A percentile compares a stretch with the other conserved stretches of the same genome.
These are phyloP conservation scores for Starmera stellimalicola DNA, from an alignment of 1,139 yeast genomes.

Conservation along the genomic window DNA sequence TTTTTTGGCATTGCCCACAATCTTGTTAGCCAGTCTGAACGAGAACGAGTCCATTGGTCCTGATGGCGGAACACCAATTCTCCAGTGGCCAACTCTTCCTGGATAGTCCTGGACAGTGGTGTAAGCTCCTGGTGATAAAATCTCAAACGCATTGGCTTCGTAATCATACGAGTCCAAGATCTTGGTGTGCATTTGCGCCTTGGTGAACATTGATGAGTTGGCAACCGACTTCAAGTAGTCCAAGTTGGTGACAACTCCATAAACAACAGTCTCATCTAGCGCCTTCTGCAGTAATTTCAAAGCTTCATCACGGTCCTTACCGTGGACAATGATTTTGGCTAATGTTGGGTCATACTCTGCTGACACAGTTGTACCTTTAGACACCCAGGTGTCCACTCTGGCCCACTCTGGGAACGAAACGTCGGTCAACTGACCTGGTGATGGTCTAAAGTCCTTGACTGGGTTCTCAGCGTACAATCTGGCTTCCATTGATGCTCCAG, in stretches of 20 bases:
- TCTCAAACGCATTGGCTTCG: conserved; percentile 75
- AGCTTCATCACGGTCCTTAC: conserved; percentile 80
- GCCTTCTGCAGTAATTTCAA: conserved; percentile 69
- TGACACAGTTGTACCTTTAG: conserved; percentile 80
- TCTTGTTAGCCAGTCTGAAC: conserved; percentile 78
- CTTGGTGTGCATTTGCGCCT: conserved; percentile 79
- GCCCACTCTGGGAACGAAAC: conserved; percentile 84
- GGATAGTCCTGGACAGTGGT: conserved; percentile 96
- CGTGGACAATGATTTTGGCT: conserved; percentile 93
- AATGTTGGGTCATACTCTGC: conserved; percentile 96
- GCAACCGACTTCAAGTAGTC: conserved; percentile 86
- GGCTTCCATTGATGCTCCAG: conserved; percentile 95
- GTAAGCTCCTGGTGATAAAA: conserved; percentile 81
- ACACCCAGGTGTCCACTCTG: conserved; percentile 89
- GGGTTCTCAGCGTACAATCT: conserved; percentile 96
- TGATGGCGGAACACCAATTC: conserved; percentile 93
- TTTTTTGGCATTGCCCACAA: conserved; percentile 73
- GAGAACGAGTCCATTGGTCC: conserved; percentile 97
- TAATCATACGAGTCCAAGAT: conserved; percentile 77
- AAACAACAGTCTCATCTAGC: conserved; percentile 73
- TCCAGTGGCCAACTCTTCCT: conserved; percentile 86
- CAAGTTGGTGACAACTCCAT: conserved; percentile 83
- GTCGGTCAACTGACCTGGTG: conserved; percentile 89
- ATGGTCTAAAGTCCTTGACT: conserved; percentile 86
- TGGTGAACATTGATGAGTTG: conserved; percentile 71